Percentiles rank a stretch among this genome's conserved stretches.
Conservation (phyloP, 2,329 filamentous ascomycete species). For the Microdochium paspali region DNA sequence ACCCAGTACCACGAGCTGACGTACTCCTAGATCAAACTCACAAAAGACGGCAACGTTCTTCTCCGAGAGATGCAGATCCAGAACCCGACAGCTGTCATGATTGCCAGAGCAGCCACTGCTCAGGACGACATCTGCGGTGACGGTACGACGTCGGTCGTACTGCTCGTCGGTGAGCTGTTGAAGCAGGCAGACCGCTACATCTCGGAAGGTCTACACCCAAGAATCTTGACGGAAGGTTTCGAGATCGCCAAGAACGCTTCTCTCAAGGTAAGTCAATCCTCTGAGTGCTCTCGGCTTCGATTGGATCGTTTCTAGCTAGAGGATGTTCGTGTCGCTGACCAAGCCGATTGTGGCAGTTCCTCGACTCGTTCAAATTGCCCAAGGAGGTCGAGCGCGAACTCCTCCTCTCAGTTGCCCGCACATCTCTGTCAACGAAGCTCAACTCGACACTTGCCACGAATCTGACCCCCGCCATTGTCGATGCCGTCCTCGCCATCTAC, state of each 20-base stretch:
- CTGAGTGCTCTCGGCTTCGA: too few relatives aligned
- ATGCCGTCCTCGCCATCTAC: slow-evolving; percentile 92
- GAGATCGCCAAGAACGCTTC: slow-evolving; percentile 93
- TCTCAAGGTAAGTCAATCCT: slow-evolving; percentile 57
- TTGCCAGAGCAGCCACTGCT: slow-evolving; percentile 77
- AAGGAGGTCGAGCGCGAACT: slow-evolving; percentile 89
- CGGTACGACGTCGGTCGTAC: slow-evolving; percentile 91
- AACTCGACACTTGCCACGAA: slow-evolving; percentile 82
- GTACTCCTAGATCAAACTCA: slow-evolving; percentile 82
- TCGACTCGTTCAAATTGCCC: slow-evolving; percentile 85
- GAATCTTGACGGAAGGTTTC: slow-evolving; percentile 95
- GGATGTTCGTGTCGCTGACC: too few relatives aligned
- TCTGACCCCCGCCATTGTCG: slow-evolving; percentile 90
- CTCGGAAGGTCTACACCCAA: slow-evolving; percentile 88
- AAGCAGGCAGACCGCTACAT: slow-evolving; percentile 98
- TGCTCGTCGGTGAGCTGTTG: slow-evolving; percentile 90
- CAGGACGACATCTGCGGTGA: slow-evolving; percentile 98
- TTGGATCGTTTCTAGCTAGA: too few relatives aligned
- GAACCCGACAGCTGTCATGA: slow-evolving; percentile 91
- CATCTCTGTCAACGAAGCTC: slow-evolving; percentile 90
- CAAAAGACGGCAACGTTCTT: slow-evolving; percentile 92
- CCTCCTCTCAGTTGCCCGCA: slow-evolving; percentile 84
- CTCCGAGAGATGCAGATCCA: slow-evolving; percentile 84
- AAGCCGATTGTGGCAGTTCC: slow-evolving; percentile 72
- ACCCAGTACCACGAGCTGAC: slow-evolving; percentile 8